These are phyloP conservation scores for Purpureocillium takamizusanense DNA, from an alignment of 2,329 filamentous ascomycete genomes.

Conservation along the genomic window DNA sequence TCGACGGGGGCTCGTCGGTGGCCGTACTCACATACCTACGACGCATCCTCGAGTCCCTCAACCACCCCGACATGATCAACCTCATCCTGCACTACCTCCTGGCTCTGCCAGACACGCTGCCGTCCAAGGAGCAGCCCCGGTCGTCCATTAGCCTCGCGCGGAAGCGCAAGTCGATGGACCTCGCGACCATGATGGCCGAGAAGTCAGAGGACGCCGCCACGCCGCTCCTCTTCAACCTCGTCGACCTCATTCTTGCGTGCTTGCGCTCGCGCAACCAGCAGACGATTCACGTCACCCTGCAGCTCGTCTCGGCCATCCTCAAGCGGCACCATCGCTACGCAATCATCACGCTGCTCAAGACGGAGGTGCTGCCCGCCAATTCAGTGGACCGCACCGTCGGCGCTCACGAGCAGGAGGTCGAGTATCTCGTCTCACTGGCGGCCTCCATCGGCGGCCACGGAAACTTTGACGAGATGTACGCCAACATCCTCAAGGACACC, in stretches of 20 bases:
- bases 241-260: constrained; percentile 82
- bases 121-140: constrained; percentile 24
- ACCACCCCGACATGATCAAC: constrained; percentile 89
- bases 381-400: constrained; percentile 57
- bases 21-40: constrained; percentile 90
- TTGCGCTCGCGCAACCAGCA: constrained; percentile 77
- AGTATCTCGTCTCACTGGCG: constrained; percentile 61
- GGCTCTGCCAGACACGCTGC: constrained; percentile 56
- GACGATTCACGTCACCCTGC: constrained; percentile 82
- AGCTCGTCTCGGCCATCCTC: constrained; percentile 77
- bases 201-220: constrained; percentile 66
- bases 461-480: constrained; percentile 65
- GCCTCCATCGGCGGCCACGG: constrained; percentile 58
- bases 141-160: constrained; percentile 59
- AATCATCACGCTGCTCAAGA: constrained; percentile 64
- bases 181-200: constrained; percentile 69
- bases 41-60: constrained; percentile 80
- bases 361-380: constrained; percentile 46
- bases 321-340: constrained; percentile 84
- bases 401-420: constrained; percentile 66
- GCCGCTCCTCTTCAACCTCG: constrained; percentile 83
- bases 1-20: constrained; percentile 92
- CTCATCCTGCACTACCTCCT: constrained; percentile 89
- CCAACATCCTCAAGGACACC: constrained; percentile 62
- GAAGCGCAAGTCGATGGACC: constrained; percentile 80